Conservation (phyloP, 108 stramenopile species). For the Aureococcus anophagefferens region DNA sequence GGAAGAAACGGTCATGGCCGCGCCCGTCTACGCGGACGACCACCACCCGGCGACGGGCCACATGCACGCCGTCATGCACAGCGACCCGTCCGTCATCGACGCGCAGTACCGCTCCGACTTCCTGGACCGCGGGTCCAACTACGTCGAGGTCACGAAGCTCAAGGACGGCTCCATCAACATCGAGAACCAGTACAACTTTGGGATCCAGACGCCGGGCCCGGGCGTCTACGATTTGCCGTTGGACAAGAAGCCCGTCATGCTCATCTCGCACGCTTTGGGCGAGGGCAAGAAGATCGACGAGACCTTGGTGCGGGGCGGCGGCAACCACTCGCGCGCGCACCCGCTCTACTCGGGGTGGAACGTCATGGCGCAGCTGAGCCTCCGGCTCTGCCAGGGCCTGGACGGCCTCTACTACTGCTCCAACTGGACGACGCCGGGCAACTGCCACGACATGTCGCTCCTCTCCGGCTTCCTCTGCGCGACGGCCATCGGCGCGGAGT, state of each 20-base stretch:
- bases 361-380: slow-evolving; percentile 45
- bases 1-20: slow-evolving; percentile 38
- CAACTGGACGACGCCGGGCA: slow-evolving; percentile 54
- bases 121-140: slow-evolving; percentile 39
- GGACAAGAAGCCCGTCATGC: slow-evolving; percentile 49
- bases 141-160: slow-evolving; percentile 44
- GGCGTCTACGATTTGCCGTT: slow-evolving; percentile 45
- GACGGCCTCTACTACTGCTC: slow-evolving; percentile 50
- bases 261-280: slow-evolving; percentile 48
- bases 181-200: slow-evolving; percentile 53
- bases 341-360: slow-evolving; percentile 52
- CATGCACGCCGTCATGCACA: slow-evolving; percentile 48
- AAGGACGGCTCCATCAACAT: slow-evolving; percentile 41
- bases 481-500: slow-evolving; percentile 44
- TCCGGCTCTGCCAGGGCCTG: slow-evolving; percentile 40
- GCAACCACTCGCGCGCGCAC: slow-evolving; percentile 48
- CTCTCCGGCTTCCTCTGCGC: slow-evolving; percentile 43
- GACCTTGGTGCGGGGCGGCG: slow-evolving; percentile 35
- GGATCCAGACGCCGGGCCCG: slow-evolving; percentile 45
- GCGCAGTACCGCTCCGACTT: slow-evolving; percentile 34
- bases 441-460: slow-evolving; percentile 51
- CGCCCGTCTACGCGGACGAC: slow-evolving; percentile 46
- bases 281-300: slow-evolving; percentile 44
- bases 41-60: slow-evolving; percentile 49
- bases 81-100: slow-evolving; percentile 44